Evolutionary conservation across 2,329 filamentous ascomycete species (phyloP).

Genomic region (Dactylonectria macrodidyma): DNA sequence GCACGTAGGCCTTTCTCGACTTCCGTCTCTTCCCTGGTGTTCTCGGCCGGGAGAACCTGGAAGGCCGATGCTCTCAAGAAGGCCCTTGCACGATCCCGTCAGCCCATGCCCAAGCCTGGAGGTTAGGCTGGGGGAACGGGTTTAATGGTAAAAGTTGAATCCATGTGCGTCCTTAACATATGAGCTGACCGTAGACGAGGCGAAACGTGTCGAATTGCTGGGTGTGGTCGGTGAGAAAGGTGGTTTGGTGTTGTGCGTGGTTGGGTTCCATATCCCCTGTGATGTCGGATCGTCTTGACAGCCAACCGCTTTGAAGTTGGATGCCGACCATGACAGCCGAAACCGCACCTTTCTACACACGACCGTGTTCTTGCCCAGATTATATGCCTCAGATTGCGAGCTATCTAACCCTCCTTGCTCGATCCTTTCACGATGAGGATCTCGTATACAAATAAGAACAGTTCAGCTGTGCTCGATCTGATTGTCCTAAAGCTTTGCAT

Average conservation of each 20-base stretch:
- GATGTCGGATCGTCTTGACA: constrained; percentile 4
- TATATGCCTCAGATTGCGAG: neutral
- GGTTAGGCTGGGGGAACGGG: no score
- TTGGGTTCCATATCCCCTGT: constrained; percentile 9
- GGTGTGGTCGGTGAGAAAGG: constrained; percentile 3
- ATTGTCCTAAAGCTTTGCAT: neutral
- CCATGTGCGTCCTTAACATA: neutral
- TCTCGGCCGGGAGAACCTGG: constrained; percentile 4
- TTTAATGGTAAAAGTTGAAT: neutral
- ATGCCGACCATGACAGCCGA: neutral
- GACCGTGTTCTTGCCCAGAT: constrained; percentile 2
- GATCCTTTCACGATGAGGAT: neutral
- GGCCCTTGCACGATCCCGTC: constrained; percentile 5
- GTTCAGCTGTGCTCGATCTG: neutral
- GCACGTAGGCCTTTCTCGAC: neutral
- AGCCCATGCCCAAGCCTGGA: constrained; percentile 1
- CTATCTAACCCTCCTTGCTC: neutral
- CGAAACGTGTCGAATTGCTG: neutral
- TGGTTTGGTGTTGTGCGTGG: neutral
- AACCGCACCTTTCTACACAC: neutral
- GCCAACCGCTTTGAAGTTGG: neutral
- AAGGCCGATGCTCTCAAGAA: neutral
- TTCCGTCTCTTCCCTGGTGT: neutral
- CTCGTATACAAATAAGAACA: neutral
- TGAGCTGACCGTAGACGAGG: neutral